phyloP scores from a whole-genome alignment of 139 green algal species.

The Chlorella sp. region DNA sequence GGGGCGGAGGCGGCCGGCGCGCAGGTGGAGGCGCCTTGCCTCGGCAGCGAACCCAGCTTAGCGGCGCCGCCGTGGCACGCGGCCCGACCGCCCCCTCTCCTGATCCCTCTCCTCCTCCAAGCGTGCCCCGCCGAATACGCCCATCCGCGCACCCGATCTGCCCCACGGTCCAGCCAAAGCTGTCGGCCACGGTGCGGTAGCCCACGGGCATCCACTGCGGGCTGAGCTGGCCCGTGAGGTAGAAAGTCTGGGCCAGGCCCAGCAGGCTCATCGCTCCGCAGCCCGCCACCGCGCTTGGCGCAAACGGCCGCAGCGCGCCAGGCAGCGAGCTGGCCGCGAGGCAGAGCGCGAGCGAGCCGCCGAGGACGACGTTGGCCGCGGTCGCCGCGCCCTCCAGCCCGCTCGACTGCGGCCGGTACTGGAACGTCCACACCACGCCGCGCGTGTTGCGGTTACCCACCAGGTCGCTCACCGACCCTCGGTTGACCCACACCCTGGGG shows the following conservation, averaged over 20 bases:
- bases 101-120: too few relatives aligned
- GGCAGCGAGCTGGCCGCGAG: not conserved
- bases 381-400: constrained; percentile 5
- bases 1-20: not conserved
- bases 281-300: not conserved
- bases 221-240: constrained; percentile 26
- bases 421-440: not conserved
- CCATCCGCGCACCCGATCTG: constrained; percentile 24
- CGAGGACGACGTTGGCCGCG: constrained; percentile 30
- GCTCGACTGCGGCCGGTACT: constrained; percentile 22
- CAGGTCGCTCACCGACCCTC: constrained; percentile 12
- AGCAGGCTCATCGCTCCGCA: constrained; percentile 30
- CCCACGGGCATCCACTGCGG: constrained; percentile 29
- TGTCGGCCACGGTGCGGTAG: constrained; percentile 28
- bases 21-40: not conserved
- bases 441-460: constrained; percentile 35
- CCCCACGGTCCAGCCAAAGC: constrained; percentile 34
- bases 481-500: constrained; percentile 18
- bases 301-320: not conserved
- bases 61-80: too few relatives aligned
- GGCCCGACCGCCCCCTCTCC: too few relatives aligned
- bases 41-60: too few relatives aligned
- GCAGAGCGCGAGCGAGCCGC: constrained; percentile 13
- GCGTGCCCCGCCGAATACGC: too few relatives aligned
- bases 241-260: constrained; percentile 33